Base-by-base conservation (phyloP, 2,329 filamentous ascomycete species). In the Colletotrichum cordylinicola region DNA sequence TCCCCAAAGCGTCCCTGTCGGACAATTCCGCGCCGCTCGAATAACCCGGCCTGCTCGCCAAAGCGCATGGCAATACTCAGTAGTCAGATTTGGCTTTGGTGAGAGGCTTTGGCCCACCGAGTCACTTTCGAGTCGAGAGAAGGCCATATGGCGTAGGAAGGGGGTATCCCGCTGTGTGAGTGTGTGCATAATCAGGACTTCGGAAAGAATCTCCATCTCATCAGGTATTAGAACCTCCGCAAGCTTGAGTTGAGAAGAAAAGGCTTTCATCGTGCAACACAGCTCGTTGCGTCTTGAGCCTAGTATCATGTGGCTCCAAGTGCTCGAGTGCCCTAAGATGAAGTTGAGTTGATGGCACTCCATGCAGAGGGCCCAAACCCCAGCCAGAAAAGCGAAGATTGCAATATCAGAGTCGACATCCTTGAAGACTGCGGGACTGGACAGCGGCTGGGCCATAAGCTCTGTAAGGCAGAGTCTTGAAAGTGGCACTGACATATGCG, bases 291-390 rank as follows among this genome's bases (percentile, higher is more conserved):
- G 58, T 24, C 68, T 27, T n/a, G 68, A 64, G 18, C 58, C 27
- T 18, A 66, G n/a, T 8, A 71, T 71, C 58, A 65, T 65, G 29
- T 16, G 12, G 43, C 68, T 71, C 68, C 68, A 71, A n/a, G 43
- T 48, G 8, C 55, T 56, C 10, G 27, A 31, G 16, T 31, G 27
- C 4, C 27, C 37, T 24, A 39, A 29, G 60, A 71, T 27, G 9
- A 43, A 29, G 15, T 10, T 52, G n/a, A 71, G 68, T 43, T 66
- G 68, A 33, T 27, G 68, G 15, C 58, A 65, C 15, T 71, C 68
- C 43, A 24, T 35, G 5, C 48, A 21, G 4, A 71, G 68, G 15
- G 18, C 43, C 58, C 43, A 52, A 12, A 52, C 1, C 10, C 43
- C 43, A 52, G 43, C 43, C 6, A 52, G 43, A 24, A 52, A 52